These are phyloP conservation scores for Pseudevernia furfuracea DNA, from an alignment of 495 filamentous ascomycete species.

Conservation along the genomic window DNA sequence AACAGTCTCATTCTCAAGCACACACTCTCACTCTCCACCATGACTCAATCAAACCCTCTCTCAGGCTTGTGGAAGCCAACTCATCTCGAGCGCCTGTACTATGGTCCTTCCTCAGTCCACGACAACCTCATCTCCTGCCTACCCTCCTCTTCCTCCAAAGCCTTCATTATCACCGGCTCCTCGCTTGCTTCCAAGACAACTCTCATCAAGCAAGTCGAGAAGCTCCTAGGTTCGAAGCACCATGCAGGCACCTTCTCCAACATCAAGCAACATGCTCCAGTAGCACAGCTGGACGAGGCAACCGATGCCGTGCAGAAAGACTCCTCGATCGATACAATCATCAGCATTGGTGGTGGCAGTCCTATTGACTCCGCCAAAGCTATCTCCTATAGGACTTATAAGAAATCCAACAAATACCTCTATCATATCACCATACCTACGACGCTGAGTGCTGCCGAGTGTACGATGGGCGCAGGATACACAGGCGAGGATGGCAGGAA, in stretches of 20 bases:
- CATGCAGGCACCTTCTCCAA: slow-evolving; percentile 41
- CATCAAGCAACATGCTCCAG: slow-evolving; percentile 41
- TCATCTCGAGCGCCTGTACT: slow-evolving; percentile 38
- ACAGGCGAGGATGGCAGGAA: slow-evolving; percentile 37
- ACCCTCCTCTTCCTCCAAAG: slow-evolving; percentile 35
- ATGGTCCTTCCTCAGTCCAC: slow-evolving; percentile 37
- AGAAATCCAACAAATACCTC: slow-evolving; percentile 36
- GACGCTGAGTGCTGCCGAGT: slow-evolving; percentile 42
- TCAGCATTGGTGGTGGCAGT: slow-evolving; percentile 41
- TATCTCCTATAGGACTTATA: slow-evolving; percentile 36
- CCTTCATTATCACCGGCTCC: slow-evolving; percentile 44
- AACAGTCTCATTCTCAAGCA: background rate
- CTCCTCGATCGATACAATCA: slow-evolving; percentile 39
- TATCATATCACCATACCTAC: slow-evolving; percentile 44
- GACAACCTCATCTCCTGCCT: slow-evolving; percentile 36
- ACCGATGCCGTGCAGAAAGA: slow-evolving; percentile 36
- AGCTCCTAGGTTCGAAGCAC: slow-evolving; percentile 32
- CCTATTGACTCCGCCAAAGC: slow-evolving; percentile 45
- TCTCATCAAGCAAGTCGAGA: slow-evolving; percentile 39
- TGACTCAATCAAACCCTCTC: slow-evolving; percentile 3
- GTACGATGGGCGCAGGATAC: slow-evolving; percentile 38
- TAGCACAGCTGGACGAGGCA: slow-evolving; percentile 40
- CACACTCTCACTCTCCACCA: background rate
- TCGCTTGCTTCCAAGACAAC: slow-evolving; percentile 41
- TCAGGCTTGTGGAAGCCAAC: slow-evolving; percentile 19